Conservation (phyloP, 202 grass and related monocot genomes). For the Panicum hallii region DNA sequence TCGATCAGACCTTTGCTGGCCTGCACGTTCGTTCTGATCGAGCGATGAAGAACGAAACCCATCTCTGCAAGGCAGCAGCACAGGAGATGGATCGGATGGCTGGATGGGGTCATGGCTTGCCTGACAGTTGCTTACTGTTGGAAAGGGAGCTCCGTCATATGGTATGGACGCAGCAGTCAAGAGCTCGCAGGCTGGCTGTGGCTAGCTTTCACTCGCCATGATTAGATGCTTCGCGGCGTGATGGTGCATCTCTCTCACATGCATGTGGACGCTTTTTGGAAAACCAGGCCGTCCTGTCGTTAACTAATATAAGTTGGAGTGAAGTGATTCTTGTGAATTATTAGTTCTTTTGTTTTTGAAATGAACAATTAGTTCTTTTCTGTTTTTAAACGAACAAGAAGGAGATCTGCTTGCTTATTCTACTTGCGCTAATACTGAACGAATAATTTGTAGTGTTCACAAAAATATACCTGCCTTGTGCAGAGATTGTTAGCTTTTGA, state of each 20-base stretch:
- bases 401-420: no score
- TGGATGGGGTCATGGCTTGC: slow-evolving; percentile 20
- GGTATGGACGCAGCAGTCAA: slow-evolving; percentile 33
- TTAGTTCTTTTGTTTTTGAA: background rate
- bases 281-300: background rate
- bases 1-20: slow-evolving; percentile 17
- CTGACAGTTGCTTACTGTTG: slow-evolving; percentile 47
- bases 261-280: slow-evolving; percentile 32
- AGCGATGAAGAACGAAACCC: slow-evolving; percentile 6
- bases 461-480: slow-evolving; percentile 51
- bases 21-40: background rate
- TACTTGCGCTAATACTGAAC: background rate
- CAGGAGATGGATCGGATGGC: background rate
- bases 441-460: background rate
- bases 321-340: background rate
- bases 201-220: slow-evolving; percentile 55
- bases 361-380: background rate
- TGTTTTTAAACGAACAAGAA: background rate
- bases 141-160: slow-evolving; percentile 50
- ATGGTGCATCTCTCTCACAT: slow-evolving; percentile 41
- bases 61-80: slow-evolving; percentile 11
- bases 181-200: slow-evolving; percentile 32
- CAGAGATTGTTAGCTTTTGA: slow-evolving; percentile 36
- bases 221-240: slow-evolving; percentile 49
- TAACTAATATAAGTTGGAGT: background rate